These are phyloP conservation scores for Poa annua DNA, from an alignment of 176 grass and related monocot genomes.

Conservation along the genomic window DNA sequence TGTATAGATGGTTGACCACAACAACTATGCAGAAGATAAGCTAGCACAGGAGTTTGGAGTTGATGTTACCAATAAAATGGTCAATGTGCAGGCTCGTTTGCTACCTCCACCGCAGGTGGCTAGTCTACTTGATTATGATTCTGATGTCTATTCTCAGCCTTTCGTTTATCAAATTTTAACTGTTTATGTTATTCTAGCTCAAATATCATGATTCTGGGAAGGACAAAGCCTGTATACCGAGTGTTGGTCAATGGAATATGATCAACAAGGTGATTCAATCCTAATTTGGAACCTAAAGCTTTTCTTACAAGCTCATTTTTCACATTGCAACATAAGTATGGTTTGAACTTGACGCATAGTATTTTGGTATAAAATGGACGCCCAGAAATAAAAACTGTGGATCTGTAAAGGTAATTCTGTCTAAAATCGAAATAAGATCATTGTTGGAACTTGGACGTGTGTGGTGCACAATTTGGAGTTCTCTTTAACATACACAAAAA, in stretches of 20 bases:
- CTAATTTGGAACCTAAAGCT: not conserved
- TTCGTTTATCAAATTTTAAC: constrained; percentile 5
- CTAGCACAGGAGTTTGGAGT: constrained; percentile 61
- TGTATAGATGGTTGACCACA: constrained; percentile 57
- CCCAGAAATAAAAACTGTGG: constrained; percentile 12
- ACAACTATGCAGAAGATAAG: constrained; percentile 62
- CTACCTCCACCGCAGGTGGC: constrained; percentile 62
- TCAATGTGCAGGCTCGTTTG: constrained; percentile 56
- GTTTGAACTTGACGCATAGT: not conserved
- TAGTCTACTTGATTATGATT: constrained; percentile 14
- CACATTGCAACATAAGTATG: not conserved
- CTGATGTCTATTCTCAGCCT: constrained; percentile 17
- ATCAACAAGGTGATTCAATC: constrained; percentile 65
- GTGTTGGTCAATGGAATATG: constrained; percentile 80
- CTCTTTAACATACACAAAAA: too few species aligned
- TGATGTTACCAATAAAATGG: constrained; percentile 46
- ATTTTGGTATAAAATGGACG: not conserved
- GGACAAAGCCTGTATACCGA: constrained; percentile 61
- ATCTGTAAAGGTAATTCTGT: not conserved
- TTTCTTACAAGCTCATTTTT: not conserved
- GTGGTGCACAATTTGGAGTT: not conserved
- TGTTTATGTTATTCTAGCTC: constrained; percentile 55
- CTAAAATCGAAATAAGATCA: not conserved
- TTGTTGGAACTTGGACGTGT: constrained; percentile 10
- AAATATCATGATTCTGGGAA: constrained; percentile 70